Percentiles rank a stretch among this genome's conserved stretches.
Evolutionary conservation across 2,329 filamentous ascomycete genomes (phyloP).

Genomic region (Neoascochyta sp.): DNA sequence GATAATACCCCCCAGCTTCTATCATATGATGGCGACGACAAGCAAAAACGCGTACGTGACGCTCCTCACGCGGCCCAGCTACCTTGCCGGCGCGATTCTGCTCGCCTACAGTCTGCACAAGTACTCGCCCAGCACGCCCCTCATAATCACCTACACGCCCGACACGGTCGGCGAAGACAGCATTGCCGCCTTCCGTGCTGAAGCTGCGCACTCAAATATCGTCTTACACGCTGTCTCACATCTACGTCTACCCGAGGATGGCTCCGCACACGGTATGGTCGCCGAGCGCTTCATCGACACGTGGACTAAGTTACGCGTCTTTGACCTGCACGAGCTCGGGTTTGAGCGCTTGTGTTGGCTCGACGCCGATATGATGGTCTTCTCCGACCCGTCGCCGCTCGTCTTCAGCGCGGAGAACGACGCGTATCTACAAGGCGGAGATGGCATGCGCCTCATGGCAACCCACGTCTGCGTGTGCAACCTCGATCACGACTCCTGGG

Average conservation of each 20-base stretch:
- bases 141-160: constrained; percentile 50
- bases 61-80: constrained; percentile 50
- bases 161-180: constrained; percentile 39
- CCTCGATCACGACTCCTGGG: constrained; percentile 50
- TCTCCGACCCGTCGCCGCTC: constrained; percentile 36
- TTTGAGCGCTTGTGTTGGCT: constrained; percentile 48
- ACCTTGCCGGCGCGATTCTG: constrained; percentile 51
- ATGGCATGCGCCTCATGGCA: constrained; percentile 43
- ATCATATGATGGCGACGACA: too few species aligned
- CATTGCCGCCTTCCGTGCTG: constrained; percentile 42
- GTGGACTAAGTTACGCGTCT: constrained; percentile 55
- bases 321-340: constrained; percentile 39
- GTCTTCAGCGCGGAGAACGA: constrained; percentile 46
- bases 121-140: constrained; percentile 45
- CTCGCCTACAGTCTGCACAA: constrained; percentile 49
- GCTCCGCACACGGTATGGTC: constrained; percentile 39
- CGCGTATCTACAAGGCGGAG: constrained; percentile 13
- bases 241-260: constrained; percentile 38
- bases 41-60: constrained; percentile 46
- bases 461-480: constrained; percentile 54
- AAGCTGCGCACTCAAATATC: constrained; percentile 42
- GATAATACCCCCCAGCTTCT: too few species aligned
- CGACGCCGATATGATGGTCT: constrained; percentile 53
- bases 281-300: constrained; percentile 53
- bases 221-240: constrained; percentile 41